Base-by-base conservation (phyloP, 2,329 filamentous ascomycete genomes). In the Trichothecium sympodiale region DNA sequence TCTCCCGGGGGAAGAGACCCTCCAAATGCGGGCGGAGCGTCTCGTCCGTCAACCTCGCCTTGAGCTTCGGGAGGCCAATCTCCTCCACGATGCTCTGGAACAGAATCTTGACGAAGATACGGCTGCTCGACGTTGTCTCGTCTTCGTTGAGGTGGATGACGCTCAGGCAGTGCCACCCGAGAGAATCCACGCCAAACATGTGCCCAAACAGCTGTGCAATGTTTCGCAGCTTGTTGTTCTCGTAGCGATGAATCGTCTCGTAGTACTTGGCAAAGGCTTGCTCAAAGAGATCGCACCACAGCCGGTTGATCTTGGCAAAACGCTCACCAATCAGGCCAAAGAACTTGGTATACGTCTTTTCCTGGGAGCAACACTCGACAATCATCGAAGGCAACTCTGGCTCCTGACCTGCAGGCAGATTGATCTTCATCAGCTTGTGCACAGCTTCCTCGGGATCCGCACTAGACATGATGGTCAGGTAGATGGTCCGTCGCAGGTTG, bases 21-120 rank as follows among this genome's bases (percentile, higher is more conserved):
- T 80, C 76, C 40, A 95, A 76, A 54, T 75, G 83, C 34, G 86
- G 77, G 41, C 80, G 78, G 28, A 96, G 67, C 34, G 77, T 71
- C 30, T 91, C 83, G 46, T 94, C 87, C 45, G 71, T 76, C 60
- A 95, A 71, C 14, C 83, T 76, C 31, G 78, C 73, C 46, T 82
- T 78, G 35, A 98, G 62, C 50, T 82, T 84, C 32, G 78, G 69
- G 69, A 95, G 78, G 39, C 91, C 89, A 40, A 94, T 71, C 41
- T 85, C 83, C 59, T 95, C 86, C 4, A 80, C 74, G 17, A 96
- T 74, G 51, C 95, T 87, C 56, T 96, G 87, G 54, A 98, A 93
- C 10, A 98, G 64, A 38, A 96, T 96, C 65, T 95, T 96, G 68
- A 98, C 83, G 54, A 96, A 98, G 57, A 98, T 96, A 66, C 91